Percentiles rank a stretch among this genome's conserved stretches.
phyloP scores from a whole-genome alignment of 1,284 basidiomycete genomes.

The Boletus semigastroideus region DNA sequence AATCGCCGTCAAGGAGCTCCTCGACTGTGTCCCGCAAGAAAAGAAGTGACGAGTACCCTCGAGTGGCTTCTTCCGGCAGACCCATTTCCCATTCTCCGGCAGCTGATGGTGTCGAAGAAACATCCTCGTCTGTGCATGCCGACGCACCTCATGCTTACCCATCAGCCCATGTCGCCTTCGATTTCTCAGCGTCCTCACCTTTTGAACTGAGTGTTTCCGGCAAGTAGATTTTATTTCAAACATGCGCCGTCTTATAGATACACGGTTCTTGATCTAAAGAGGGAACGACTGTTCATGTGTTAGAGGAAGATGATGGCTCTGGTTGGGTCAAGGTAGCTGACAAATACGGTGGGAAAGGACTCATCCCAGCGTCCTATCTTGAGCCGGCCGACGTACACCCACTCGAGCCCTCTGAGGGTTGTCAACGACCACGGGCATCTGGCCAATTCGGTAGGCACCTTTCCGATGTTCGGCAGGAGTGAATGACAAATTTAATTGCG shows the following conservation, averaged over 20 bases:
- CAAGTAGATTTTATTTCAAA: slow-evolving; percentile 32
- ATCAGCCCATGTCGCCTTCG: slow-evolving; percentile 64
- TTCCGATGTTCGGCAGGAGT: neutral
- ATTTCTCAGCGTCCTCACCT: slow-evolving; percentile 69
- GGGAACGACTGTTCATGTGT: slow-evolving; percentile 55
- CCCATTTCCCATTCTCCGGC: slow-evolving; percentile 7
- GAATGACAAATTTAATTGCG: slow-evolving; percentile 7
- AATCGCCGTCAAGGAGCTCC: slow-evolving; percentile 29
- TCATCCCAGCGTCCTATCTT: slow-evolving; percentile 79
- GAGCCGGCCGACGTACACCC: slow-evolving; percentile 37
- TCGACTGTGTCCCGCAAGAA: slow-evolving; percentile 36
- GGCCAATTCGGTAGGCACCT: slow-evolving; percentile 47
- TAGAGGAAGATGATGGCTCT: slow-evolving; percentile 78
- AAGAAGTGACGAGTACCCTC: slow-evolving; percentile 14
- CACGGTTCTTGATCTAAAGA: slow-evolving; percentile 42
- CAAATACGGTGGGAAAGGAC: slow-evolving; percentile 55
- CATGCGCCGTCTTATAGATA: slow-evolving; percentile 5
- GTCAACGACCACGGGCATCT: slow-evolving; percentile 31
- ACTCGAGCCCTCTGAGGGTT: slow-evolving; percentile 14
- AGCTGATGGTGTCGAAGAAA: slow-evolving; percentile 27
- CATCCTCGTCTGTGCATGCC: slow-evolving; percentile 54
- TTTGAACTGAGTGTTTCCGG: slow-evolving; percentile 71
- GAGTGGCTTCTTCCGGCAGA: slow-evolving; percentile 8
- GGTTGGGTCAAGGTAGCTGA: slow-evolving; percentile 82
- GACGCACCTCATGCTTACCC: slow-evolving; percentile 38